phyloP scores from a whole-genome alignment of 306 rosid species.

The Carpinus viminea region DNA sequence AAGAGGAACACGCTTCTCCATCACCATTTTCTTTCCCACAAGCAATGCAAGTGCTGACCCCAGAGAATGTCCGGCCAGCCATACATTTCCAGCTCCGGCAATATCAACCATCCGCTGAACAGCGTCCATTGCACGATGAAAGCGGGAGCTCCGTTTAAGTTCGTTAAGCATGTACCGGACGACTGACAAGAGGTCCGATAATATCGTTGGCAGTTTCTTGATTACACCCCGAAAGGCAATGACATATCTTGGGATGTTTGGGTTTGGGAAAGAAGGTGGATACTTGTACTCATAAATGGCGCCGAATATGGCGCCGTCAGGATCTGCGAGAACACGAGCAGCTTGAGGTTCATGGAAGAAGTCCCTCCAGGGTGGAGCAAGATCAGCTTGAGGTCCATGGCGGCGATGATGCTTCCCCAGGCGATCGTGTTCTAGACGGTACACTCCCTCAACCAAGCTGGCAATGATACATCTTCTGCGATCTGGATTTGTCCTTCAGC shows the following conservation, averaged over 20 bases:
- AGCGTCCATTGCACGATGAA: constrained; percentile 1
- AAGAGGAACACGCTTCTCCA: constrained; percentile 11
- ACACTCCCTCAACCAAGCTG: constrained; percentile 30
- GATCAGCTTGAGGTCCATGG: constrained; percentile 17
- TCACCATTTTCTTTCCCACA: constrained; percentile 31
- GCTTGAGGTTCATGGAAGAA: neutral
- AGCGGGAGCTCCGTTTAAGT: constrained; percentile 12
- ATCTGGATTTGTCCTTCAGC: constrained; percentile 10
- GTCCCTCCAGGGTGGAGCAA: constrained; percentile 18
- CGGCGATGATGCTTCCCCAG: neutral
- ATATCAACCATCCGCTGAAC: neutral
- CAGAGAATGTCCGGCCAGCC: constrained; percentile 44
- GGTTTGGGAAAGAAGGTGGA: neutral
- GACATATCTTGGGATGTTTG: constrained; percentile 28
- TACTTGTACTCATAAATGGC: constrained; percentile 13
- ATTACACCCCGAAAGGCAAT: constrained; percentile 36
- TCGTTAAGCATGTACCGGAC: neutral
- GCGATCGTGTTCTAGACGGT: constrained; percentile 5
- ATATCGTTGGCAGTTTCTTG: neutral
- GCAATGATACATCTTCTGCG: constrained; percentile 29
- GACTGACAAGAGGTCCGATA: constrained; percentile 10
- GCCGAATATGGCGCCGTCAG: constrained; percentile 20
- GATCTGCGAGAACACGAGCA: constrained; percentile 1
- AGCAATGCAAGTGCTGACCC: constrained; percentile 37
- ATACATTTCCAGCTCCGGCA: constrained; percentile 21